Conservation (phyloP, 441 rosid species). For the Gossypium gossypioides region DNA sequence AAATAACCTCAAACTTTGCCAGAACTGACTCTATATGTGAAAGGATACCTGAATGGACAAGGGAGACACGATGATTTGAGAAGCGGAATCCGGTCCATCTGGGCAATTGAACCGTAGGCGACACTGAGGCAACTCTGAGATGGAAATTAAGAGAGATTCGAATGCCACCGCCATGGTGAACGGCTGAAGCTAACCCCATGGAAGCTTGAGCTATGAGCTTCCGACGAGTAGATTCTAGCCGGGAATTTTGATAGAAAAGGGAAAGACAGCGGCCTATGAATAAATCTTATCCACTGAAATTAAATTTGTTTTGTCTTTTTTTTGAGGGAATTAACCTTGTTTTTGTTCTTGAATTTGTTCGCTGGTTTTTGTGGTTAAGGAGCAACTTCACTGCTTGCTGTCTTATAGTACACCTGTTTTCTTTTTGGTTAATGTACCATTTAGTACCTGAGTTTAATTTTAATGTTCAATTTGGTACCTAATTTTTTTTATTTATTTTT, state of each 20-base stretch:
- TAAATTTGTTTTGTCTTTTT: background rate
- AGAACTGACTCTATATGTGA: background rate
- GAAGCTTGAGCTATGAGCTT: background rate
- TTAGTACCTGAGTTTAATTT: too few relatives aligned
- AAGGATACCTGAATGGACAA: constrained; percentile 28
- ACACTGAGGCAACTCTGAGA: constrained; percentile 22
- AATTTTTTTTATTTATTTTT: too few relatives aligned
- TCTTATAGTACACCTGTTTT: background rate
- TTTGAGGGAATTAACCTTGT: background rate
- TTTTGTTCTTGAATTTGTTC: background rate
- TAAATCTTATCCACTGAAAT: background rate
- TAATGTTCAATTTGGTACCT: too few relatives aligned
- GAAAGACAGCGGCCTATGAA: background rate
- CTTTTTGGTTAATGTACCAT: background rate
- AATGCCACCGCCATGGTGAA: constrained; percentile 32
- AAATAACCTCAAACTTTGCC: background rate
- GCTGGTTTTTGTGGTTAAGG: background rate
- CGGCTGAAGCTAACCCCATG: constrained; percentile 59
- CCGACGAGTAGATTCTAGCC: background rate
- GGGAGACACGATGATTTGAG: constrained; percentile 22
- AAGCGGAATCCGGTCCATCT: constrained; percentile 27
- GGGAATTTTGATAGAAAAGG: background rate
- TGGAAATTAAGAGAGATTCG: constrained; percentile 34
- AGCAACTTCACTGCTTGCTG: background rate
- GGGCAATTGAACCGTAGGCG: constrained; percentile 24